phyloP scores from a whole-genome alignment of 2,329 filamentous ascomycete genomes.

The Peltaster fructicola region DNA sequence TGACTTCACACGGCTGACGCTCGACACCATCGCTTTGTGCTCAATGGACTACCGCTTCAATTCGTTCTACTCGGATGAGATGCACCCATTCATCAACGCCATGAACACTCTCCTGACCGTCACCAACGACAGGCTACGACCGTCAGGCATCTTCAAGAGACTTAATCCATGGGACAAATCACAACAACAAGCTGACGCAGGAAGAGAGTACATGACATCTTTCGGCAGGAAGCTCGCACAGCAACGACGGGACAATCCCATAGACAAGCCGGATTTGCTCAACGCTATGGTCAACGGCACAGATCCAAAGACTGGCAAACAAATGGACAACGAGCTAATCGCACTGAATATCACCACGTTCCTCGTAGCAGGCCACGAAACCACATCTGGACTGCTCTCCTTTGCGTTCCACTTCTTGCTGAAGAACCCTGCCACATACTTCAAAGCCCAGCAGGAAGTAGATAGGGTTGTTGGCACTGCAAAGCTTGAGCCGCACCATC shows the following conservation, averaged over 20 bases:
- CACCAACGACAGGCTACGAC: conserved; percentile 32
- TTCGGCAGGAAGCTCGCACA: conserved; percentile 5
- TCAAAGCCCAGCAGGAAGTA: conserved; percentile 35
- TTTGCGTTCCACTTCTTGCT: conserved; percentile 34
- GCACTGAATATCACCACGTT: conserved; percentile 54
- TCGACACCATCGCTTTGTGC: conserved; percentile 53
- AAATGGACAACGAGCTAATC: conserved; percentile 40
- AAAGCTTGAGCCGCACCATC: conserved; percentile 30
- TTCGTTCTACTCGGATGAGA: conserved; percentile 47
- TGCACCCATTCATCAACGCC: conserved; percentile 50
- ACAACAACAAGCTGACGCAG: conserved; percentile 2
- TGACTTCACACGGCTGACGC: conserved; percentile 50
- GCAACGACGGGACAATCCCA: conserved; percentile 5
- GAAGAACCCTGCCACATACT: conserved; percentile 32
- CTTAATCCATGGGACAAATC: conserved; percentile 1
- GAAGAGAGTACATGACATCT: conserved; percentile 4
- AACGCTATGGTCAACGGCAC: conserved; percentile 39
- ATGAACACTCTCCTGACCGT: conserved; percentile 46
- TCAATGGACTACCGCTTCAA: conserved; percentile 58
- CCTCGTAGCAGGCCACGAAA: conserved; percentile 31
- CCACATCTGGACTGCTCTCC: conserved; percentile 9
- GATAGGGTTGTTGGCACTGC: conserved; percentile 32
- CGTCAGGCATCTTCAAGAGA: conserved; percentile 1
- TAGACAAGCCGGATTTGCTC: conserved; percentile 34
- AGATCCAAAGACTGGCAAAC: conserved; percentile 43